A percentile compares a stretch with the other conserved stretches of the same genome.
Conservation (phyloP, 2,329 filamentous ascomycete genomes). For the Aureobasidium sp. region DNA sequence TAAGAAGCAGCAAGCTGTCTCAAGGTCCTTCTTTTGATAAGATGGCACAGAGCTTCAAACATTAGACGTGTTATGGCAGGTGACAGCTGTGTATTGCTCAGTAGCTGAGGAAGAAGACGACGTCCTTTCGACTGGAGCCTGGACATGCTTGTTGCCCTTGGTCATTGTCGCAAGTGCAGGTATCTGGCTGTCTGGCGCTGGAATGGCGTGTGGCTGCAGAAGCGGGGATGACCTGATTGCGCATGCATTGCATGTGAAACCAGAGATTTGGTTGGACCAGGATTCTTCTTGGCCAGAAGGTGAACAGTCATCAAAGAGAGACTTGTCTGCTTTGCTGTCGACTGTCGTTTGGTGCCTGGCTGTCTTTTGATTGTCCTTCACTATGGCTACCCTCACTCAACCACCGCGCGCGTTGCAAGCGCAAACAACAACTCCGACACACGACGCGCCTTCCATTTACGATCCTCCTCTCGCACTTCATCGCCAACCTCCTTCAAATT, state of each 20-base stretch:
- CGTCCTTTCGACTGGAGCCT: background rate
- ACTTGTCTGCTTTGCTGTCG: background rate
- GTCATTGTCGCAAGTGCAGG: background rate
- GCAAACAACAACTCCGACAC: background rate
- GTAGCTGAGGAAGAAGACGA: background rate
- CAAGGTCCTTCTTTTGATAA: background rate
- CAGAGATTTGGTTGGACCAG: background rate
- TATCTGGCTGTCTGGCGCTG: background rate
- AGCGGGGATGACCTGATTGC: conserved; percentile 10
- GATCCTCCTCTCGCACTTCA: background rate
- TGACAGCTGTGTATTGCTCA: background rate
- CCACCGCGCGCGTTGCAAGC: background rate
- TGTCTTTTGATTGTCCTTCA: background rate
- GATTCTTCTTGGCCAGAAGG: background rate
- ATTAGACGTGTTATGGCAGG: background rate
- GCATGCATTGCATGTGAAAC: conserved; percentile 7
- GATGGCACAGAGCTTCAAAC: background rate
- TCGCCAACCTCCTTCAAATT: background rate
- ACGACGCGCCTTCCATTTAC: background rate
- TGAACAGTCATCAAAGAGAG: background rate
- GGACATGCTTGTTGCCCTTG: background rate
- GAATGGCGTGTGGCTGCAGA: conserved; percentile 7
- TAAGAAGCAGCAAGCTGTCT: background rate
- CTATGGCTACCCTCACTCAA: conserved; percentile 1
- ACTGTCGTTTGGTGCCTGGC: background rate